Evolutionary conservation across 148 eudicot species (phyloP).

Genomic region (Chenopodium suecicum): DNA sequence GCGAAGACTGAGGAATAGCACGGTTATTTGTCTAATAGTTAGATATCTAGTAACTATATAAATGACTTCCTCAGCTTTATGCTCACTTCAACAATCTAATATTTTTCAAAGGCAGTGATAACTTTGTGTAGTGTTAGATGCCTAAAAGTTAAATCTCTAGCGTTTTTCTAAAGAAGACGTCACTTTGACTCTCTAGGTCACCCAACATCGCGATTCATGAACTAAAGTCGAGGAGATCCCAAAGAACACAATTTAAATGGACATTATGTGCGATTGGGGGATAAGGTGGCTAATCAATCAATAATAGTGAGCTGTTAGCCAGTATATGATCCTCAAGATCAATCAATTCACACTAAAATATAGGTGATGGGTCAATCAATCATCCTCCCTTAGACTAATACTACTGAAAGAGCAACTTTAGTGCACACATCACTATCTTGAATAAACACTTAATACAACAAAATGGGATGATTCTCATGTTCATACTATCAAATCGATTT

Average conservation of each 20-base stretch:
- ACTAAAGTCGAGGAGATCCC: not conserved
- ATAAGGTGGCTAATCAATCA: not conserved
- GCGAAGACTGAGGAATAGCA: not conserved
- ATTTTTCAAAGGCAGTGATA: not conserved
- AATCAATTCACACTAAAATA: not conserved
- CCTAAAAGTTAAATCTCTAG: not conserved
- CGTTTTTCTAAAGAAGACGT: not conserved
- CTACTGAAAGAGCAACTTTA: not conserved
- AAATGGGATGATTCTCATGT: not conserved
- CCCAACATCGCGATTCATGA: not conserved
- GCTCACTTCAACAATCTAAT: not conserved
- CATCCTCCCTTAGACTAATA: conserved; percentile 2
- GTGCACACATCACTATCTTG: not conserved
- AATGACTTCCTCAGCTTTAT: not conserved
- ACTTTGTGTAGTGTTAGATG: not conserved
- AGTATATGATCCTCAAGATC: not conserved
- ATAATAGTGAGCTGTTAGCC: not conserved
- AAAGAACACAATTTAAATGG: not conserved
- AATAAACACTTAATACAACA: not conserved
- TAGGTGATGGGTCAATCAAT: not conserved
- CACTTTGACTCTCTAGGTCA: not conserved
- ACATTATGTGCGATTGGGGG: not conserved
- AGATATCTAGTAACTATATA: no score
- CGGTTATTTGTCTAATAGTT: not conserved
- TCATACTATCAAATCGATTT: not conserved